Base-by-base conservation (phyloP, 2,329 filamentous ascomycete species). In the Penicillium freii region DNA sequence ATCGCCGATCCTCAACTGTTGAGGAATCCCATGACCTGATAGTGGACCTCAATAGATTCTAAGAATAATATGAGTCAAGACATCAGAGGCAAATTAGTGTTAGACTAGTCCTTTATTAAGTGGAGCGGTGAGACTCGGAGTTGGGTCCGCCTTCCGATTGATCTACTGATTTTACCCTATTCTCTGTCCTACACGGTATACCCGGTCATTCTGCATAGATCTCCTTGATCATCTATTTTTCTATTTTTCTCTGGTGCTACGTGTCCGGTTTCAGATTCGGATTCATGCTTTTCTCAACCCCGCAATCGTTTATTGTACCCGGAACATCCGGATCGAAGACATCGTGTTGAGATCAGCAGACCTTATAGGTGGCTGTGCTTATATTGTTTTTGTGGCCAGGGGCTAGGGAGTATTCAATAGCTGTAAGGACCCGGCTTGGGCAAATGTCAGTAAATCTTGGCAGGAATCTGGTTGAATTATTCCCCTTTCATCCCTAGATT, bases 71-170 rank as follows among this genome's bases (percentile, higher is more conserved):
- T 42, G 33, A 39, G 42, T 31, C 44, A 33, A 50, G 46, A 19
- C 46, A 21, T 27, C 31, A 13, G 33, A 40, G 29, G 23, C 19
- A 42, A 21, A 29, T 17, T 38, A 38, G 51, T 19, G 50, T 45
- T 25, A 21, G n/a, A 51, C 31, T 43, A 19, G 13, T 31, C 19
- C 10, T 27, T 11, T 23, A 21, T 27, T 40, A 44, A 49, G 62
- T 58, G 63, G 55, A 59, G 65, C 60, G 64, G 63, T 65, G 59
- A 65, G 49, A 49, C 8, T 36, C 53, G 53, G 53, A 56, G 46
- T 51, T 51, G 33, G 17, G 23, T n/a, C 39, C 47, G 46, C 39
- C 47, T 51, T 56, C 53, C 49, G 54, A 51, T 15, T 36, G 51
- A 54, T 46, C 40, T 51, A 38, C 38, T 7, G 17, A 43, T 42